Evolutionary conservation across 306 rosid species (phyloP).

Genomic region (Vigna reflexopilosa): DNA sequence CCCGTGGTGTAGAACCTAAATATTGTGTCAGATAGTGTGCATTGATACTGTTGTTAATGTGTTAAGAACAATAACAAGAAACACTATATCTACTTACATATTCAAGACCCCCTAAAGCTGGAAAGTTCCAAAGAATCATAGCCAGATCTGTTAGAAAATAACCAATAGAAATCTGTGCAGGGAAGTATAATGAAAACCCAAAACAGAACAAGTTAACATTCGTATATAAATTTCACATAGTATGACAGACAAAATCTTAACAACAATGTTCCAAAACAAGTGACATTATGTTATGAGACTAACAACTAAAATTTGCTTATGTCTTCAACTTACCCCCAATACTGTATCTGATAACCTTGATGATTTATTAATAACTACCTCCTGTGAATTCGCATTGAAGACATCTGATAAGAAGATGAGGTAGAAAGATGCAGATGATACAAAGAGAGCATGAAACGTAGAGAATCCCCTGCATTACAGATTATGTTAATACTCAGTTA

Average conservation of each 20-base stretch:
- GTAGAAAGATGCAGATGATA: constrained; percentile 65
- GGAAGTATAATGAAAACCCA: constrained; percentile 13
- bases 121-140: constrained; percentile 76
- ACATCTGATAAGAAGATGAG: constrained; percentile 59
- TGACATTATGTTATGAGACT: constrained; percentile 1
- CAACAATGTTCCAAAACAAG: neutral
- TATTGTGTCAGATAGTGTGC: neutral
- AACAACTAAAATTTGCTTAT: constrained; percentile 27
- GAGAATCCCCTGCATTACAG: constrained; percentile 70
- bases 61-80: neutral
- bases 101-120: constrained; percentile 81
- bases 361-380: constrained; percentile 52
- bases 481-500: constrained; percentile 27
- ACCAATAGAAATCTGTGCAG: constrained; percentile 72
- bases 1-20: constrained; percentile 78
- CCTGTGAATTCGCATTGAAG: constrained; percentile 53
- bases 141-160: constrained; percentile 78
- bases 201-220: constrained; percentile 14
- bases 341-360: constrained; percentile 59
- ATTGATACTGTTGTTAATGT: neutral
- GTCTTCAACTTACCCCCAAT: constrained; percentile 61
- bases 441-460: constrained; percentile 70
- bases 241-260: neutral
- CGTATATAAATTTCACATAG: neutral
- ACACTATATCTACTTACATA: constrained; percentile 65